Conservation (phyloP, 306 rosid species). For the Prunus davidiana region DNA sequence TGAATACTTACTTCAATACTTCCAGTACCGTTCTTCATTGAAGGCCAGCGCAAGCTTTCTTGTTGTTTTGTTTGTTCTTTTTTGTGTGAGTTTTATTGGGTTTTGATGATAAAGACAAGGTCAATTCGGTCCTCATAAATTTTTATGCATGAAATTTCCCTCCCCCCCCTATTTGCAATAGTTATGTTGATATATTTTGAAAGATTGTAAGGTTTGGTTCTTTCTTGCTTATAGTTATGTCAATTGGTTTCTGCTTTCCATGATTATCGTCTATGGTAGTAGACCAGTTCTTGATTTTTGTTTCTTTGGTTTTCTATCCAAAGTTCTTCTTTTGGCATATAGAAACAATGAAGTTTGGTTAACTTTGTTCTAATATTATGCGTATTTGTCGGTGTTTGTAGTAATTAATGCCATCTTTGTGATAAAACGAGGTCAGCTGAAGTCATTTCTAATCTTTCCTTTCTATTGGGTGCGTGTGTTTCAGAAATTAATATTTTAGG, state of each 20-base stretch:
- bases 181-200: neutral
- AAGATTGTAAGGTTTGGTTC: neutral
- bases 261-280: neutral
- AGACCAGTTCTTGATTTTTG: neutral
- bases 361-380: neutral
- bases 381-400: neutral
- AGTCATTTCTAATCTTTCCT: neutral
- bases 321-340: neutral
- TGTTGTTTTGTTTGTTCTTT: neutral
- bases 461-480: neutral
- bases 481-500: neutral
- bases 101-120: neutral
- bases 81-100: neutral
- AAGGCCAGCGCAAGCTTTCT: too few relatives aligned
- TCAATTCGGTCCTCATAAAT: neutral
- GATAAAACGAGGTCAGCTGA: neutral
- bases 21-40: neutral
- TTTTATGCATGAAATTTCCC: too few relatives aligned
- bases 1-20: neutral
- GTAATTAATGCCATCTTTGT: neutral
- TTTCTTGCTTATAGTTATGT: neutral
- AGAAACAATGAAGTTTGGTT: neutral
- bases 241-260: neutral
- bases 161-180: neutral
- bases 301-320: neutral